Evolutionary conservation across 352 stramenopile genomes (phyloP).

Genomic region (Pythium dissotocum): DNA sequence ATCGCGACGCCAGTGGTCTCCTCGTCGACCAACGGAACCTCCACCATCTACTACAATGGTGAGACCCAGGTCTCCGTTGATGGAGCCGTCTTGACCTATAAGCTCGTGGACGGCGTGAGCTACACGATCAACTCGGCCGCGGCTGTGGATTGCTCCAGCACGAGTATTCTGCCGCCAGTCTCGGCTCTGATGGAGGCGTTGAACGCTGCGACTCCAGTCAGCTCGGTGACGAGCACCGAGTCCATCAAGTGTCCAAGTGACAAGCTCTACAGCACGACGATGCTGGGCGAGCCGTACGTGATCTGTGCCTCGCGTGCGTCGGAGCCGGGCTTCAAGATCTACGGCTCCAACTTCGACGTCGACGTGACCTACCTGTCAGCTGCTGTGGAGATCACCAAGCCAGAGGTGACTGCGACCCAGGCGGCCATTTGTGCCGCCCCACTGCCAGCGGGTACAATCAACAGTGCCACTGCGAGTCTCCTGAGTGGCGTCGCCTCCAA

Average conservation of each 20-base stretch:
- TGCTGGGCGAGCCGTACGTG: conserved; percentile 46
- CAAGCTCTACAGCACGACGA: conserved; percentile 41
- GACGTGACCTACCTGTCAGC: conserved; percentile 21
- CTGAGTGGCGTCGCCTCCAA: background rate
- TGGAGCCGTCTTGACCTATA: conserved; percentile 29
- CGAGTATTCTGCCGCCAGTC: conserved; percentile 26
- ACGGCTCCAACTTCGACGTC: conserved; percentile 44
- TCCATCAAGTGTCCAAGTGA: conserved; percentile 41
- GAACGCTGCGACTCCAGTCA: conserved; percentile 33
- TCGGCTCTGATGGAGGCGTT: conserved; percentile 38
- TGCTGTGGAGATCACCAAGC: conserved; percentile 27
- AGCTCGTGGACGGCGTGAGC: conserved; percentile 34
- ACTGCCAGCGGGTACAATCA: background rate
- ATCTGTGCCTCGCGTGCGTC: conserved; percentile 30
- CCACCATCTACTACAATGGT: conserved; percentile 1
- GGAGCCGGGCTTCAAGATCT: conserved; percentile 27
- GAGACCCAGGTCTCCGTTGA: background rate
- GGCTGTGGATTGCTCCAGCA: background rate
- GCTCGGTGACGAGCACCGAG: conserved; percentile 37
- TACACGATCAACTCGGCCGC: conserved; percentile 19
- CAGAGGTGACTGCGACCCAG: conserved; percentile 14
- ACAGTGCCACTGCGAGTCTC: background rate
- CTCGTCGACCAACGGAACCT: background rate
- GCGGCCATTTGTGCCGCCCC: background rate
- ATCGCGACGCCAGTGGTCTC: conserved; percentile 1